These are phyloP conservation scores for Cytospora chrysosperma DNA, from an alignment of 2,329 filamentous ascomycete species.

Conservation along the genomic window DNA sequence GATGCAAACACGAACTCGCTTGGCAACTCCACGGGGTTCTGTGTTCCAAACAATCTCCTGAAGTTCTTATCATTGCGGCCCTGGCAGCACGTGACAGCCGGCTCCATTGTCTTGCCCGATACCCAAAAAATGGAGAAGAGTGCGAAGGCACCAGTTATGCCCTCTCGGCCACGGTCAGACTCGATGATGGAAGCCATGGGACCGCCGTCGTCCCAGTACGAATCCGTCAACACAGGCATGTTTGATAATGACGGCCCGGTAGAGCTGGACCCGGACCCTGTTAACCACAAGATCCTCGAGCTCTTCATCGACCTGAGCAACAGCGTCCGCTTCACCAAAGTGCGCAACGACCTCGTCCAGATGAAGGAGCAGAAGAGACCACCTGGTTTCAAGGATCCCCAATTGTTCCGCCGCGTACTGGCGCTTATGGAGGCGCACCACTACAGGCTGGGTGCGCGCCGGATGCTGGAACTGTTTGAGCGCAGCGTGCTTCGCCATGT, in stretches of 20 bases:
- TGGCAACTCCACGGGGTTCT: constrained; percentile 82
- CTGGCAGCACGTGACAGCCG: constrained; percentile 53
- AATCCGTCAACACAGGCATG: constrained; percentile 14
- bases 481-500: constrained; percentile 82
- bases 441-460: constrained; percentile 80
- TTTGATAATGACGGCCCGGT: constrained; percentile 31
- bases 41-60: constrained; percentile 75
- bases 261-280: constrained; percentile 41
- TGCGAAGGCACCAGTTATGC: constrained; percentile 42
- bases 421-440: constrained; percentile 83
- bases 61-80: constrained; percentile 72
- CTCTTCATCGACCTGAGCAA: constrained; percentile 88
- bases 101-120: constrained; percentile 48
- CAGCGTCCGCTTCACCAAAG: constrained; percentile 86
- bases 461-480: constrained; percentile 92
- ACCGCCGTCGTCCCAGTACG: constrained; percentile 18
- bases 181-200: constrained; percentile 35
- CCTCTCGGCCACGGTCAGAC: constrained; percentile 40
- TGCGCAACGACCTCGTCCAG: constrained; percentile 76
- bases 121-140: constrained; percentile 52
- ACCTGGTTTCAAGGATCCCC: constrained; percentile 70
- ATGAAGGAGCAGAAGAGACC: constrained; percentile 74
- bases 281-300: constrained; percentile 76
- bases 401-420: constrained; percentile 83
- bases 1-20: constrained; percentile 83